A percentile compares a stretch with the other conserved stretches of the same genome.
These are phyloP conservation scores for Paramecium bursaria DNA, from an alignment of 73 alveolate genomes.

Conservation along the genomic window DNA sequence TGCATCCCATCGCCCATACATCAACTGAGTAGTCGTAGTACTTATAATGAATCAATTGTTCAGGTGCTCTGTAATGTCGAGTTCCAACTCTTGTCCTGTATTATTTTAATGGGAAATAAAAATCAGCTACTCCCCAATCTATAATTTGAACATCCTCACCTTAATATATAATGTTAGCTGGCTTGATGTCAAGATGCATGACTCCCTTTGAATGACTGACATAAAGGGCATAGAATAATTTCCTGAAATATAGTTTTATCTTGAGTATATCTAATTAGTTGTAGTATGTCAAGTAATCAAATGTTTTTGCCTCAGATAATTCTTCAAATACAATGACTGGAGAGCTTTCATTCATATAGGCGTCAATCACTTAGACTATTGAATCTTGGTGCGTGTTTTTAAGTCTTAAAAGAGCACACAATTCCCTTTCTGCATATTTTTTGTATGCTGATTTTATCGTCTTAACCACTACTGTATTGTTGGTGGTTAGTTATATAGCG, in stretches of 20 bases:
- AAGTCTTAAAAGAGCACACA: background rate
- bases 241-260: background rate
- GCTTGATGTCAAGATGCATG: constrained; percentile 67
- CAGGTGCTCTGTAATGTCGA: constrained; percentile 96
- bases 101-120: constrained; percentile 47
- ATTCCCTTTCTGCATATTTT: constrained; percentile 6
- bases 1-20: constrained; percentile 93
- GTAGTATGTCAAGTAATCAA: constrained; percentile 1
- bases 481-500: background rate
- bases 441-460: constrained; percentile 3
- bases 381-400: background rate
- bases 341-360: background rate
- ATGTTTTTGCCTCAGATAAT: background rate
- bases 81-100: constrained; percentile 82
- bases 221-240: background rate
- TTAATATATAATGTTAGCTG: constrained; percentile 53
- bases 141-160: constrained; percentile 31
- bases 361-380: background rate
- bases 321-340: constrained; percentile 28
- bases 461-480: background rate
- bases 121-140: constrained; percentile 62
- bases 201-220: constrained; percentile 27
- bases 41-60: constrained; percentile 79
- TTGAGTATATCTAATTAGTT: background rate
- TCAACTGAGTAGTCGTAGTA: constrained; percentile 89